These are phyloP conservation scores for Hypsizygus marmoreus DNA, from an alignment of 768 basidiomycete species.

Conservation along the genomic window DNA sequence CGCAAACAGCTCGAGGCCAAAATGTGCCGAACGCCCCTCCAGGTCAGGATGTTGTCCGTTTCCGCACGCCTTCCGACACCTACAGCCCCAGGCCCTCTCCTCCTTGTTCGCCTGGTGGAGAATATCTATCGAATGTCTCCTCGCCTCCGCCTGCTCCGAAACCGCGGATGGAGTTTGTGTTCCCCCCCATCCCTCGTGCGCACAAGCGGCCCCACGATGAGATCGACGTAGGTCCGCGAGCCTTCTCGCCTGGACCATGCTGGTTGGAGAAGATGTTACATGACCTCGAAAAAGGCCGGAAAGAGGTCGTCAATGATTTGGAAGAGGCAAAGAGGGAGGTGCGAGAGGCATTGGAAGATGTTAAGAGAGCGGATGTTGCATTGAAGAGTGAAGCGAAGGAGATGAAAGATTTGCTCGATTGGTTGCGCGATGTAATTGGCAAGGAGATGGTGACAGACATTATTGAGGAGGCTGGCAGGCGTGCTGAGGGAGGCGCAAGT, in stretches of 20 bases:
- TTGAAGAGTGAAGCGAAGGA: slow-evolving; percentile 7
- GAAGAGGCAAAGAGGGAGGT: slow-evolving; percentile 1
- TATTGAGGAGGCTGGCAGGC: slow-evolving; percentile 1
- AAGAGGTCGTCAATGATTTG: background rate
- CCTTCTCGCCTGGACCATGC: background rate
- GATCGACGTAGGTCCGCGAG: background rate
- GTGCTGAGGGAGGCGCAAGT: background rate
- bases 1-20: background rate
- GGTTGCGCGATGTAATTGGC: background rate
- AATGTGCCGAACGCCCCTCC: background rate
- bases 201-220: background rate
- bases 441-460: background rate
- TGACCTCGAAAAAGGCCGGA: background rate
- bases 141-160: background rate
- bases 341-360: slow-evolving; percentile 1
- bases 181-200: slow-evolving; percentile 4
- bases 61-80: slow-evolving; percentile 4
- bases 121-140: background rate
- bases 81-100: slow-evolving; percentile 5
- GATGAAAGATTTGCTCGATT: background rate
- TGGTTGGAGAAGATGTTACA: slow-evolving; percentile 6
- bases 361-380: slow-evolving; percentile 1
- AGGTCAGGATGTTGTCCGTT: too few relatives aligned
- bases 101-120: background rate
- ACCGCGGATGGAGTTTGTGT: slow-evolving; percentile 4